A percentile compares a stretch with the other conserved stretches of the same genome.
Conservation (phyloP, 164 flowering plant genomes). For the Echeveria elegans region DNA sequence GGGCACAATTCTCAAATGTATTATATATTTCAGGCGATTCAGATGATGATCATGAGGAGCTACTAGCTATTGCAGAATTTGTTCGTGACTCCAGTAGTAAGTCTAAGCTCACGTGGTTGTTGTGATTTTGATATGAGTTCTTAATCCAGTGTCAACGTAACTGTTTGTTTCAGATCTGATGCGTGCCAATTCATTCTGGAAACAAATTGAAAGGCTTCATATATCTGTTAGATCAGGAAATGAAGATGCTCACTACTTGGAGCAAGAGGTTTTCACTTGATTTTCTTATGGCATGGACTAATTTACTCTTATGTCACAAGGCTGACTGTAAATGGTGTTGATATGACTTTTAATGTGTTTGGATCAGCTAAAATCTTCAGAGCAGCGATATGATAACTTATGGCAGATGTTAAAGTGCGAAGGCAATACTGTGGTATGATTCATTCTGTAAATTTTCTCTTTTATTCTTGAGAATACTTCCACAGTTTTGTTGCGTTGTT, state of each 20-base stretch:
- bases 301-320: neutral
- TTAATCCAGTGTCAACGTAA: neutral
- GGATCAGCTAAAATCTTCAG: constrained; percentile 20
- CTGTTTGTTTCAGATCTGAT: constrained; percentile 34
- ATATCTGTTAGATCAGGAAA: constrained; percentile 37
- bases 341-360: neutral
- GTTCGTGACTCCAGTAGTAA: constrained; percentile 28
- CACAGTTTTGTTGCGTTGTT: neutral
- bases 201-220: constrained; percentile 54
- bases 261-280: constrained; percentile 39
- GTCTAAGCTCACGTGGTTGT: constrained; percentile 10
- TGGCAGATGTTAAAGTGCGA: constrained; percentile 17
- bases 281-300: neutral
- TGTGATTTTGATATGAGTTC: neutral
- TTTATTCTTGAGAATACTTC: neutral
- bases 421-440: constrained; percentile 21
- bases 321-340: neutral
- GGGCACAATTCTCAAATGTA: neutral
- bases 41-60: constrained; percentile 37
- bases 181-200: constrained; percentile 66
- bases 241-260: constrained; percentile 29
- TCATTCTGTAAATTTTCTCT: neutral
- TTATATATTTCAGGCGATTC: constrained; percentile 24
- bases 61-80: constrained; percentile 26
- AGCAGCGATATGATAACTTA: constrained; percentile 28